Conservation (phyloP, 2,329 filamentous ascomycete species). For the Tolypocladium cylindrosporum region DNA sequence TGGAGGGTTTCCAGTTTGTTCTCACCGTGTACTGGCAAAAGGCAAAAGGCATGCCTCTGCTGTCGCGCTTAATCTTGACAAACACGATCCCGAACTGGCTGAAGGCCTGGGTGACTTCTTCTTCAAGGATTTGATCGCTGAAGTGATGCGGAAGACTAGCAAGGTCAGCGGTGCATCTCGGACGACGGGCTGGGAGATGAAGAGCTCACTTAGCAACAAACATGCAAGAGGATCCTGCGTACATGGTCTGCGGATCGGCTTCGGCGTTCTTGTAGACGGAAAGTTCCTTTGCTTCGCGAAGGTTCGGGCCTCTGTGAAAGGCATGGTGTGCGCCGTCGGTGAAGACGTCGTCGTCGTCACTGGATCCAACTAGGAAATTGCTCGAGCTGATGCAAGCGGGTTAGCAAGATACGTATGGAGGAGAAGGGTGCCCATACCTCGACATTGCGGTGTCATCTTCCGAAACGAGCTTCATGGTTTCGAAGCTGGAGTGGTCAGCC, state of each 20-base stretch:
- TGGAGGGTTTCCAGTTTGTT: neutral
- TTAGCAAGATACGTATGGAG: neutral
- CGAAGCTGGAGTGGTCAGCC: constrained; percentile 1
- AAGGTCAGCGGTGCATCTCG: constrained; percentile 6
- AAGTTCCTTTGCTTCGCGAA: neutral
- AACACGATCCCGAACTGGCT: constrained; percentile 44
- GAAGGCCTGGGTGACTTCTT: constrained; percentile 43
- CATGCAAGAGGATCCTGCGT: constrained; percentile 46
- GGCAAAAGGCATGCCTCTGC: constrained; percentile 49
- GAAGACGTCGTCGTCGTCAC: constrained; percentile 10
- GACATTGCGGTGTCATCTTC: constrained; percentile 4
- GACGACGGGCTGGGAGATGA: neutral
- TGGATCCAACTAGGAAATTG: constrained; percentile 8
- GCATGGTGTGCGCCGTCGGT: constrained; percentile 2
- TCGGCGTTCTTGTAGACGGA: constrained; percentile 2
- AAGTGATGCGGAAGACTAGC: constrained; percentile 39
- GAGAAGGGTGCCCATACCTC: neutral
- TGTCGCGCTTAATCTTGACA: constrained; percentile 54
- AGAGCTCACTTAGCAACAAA: constrained; percentile 56
- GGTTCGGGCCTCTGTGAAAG: neutral
- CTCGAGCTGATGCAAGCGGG: neutral
- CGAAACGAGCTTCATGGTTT: constrained; percentile 3
- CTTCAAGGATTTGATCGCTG: constrained; percentile 40
- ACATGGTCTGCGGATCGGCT: constrained; percentile 40
- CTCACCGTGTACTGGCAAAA: constrained; percentile 54